Percentiles rank a stretch among this genome's conserved stretches.
Evolutionary conservation across 495 filamentous ascomycete species (phyloP).

Genomic region (Trichocladium antarcticum): DNA sequence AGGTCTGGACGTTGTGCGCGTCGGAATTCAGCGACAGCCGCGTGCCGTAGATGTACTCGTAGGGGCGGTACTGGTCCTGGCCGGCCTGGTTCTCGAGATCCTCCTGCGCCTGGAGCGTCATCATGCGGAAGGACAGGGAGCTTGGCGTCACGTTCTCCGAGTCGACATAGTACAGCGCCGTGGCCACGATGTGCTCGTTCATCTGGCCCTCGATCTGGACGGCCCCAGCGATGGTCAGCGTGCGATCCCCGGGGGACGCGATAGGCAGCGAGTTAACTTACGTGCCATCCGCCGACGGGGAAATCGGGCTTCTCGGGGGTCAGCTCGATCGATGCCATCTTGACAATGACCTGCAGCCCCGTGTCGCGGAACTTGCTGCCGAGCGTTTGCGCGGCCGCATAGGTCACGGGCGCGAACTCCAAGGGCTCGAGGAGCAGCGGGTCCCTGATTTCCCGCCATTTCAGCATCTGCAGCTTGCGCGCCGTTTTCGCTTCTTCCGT

Average conservation of each 20-base stretch:
- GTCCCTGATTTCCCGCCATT: conserved; percentile 29
- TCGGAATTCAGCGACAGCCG: not conserved
- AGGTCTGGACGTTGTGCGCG: conserved; percentile 25
- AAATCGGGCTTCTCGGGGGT: conserved; percentile 45
- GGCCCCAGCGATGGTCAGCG: conserved; percentile 2
- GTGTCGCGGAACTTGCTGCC: conserved; percentile 28
- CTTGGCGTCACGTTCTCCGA: conserved; percentile 48
- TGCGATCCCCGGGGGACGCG: conserved; percentile 1
- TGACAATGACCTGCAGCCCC: conserved; percentile 53
- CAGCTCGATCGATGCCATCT: conserved; percentile 51
- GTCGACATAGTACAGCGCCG: conserved; percentile 51
- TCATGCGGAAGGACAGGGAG: conserved; percentile 43
- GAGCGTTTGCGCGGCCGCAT: conserved; percentile 19
- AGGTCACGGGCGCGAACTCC: conserved; percentile 23
- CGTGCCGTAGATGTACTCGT: conserved; percentile 23
- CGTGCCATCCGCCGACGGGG: conserved; percentile 30
- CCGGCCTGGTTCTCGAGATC: not conserved
- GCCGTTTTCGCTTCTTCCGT: not conserved
- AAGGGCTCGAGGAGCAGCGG: conserved; percentile 9
- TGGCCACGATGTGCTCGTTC: conserved; percentile 50
- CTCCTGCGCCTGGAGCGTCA: conserved; percentile 21
- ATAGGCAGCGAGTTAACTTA: conserved; percentile 14
- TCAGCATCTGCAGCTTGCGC: conserved; percentile 1
- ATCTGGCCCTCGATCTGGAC: conserved; percentile 39
- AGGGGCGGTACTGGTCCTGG: conserved; percentile 17